Conservation (phyloP, 257 asterid genomes). For the Euphrasia confusa region DNA sequence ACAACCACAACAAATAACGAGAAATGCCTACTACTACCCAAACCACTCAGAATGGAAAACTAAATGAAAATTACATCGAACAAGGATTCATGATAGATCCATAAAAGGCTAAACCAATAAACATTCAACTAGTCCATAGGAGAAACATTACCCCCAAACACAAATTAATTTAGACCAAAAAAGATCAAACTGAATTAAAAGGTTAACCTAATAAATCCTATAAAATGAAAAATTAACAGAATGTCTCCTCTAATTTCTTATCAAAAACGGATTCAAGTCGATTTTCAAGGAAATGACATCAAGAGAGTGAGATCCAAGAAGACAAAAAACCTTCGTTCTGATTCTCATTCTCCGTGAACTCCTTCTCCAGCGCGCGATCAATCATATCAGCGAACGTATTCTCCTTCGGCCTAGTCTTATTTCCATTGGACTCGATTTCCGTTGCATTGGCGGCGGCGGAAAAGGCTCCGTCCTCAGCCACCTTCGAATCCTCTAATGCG, state of each 20-base stretch:
- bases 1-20: conserved; percentile 1
- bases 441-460: conserved; percentile 33
- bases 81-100: conserved; percentile 19
- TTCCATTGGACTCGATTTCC: conserved; percentile 36
- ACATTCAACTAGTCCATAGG: conserved; percentile 10
- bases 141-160: conserved; percentile 2
- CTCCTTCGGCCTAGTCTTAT: conserved; percentile 49
- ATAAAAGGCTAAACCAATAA: conserved; percentile 7
- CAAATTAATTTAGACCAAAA: background rate
- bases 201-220: conserved; percentile 1
- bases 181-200: background rate
- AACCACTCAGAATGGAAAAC: conserved; percentile 13
- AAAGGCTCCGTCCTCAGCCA: conserved; percentile 27
- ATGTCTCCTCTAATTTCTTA: no score
- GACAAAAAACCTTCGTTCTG: conserved; percentile 69
- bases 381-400: conserved; percentile 89
- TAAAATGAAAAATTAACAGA: no score
- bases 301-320: conserved; percentile 11
- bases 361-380: conserved; percentile 92
- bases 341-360: conserved; percentile 86
- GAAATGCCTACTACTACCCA: background rate
- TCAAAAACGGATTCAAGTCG: no score
- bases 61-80: conserved; percentile 1
- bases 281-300: no score
- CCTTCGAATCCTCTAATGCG: conserved; percentile 34